Evolutionary conservation across 208 protist species (phyloP), one percentile per base, ranked within the genome.

Genomic region (Leishmania guyanensis): DNA sequence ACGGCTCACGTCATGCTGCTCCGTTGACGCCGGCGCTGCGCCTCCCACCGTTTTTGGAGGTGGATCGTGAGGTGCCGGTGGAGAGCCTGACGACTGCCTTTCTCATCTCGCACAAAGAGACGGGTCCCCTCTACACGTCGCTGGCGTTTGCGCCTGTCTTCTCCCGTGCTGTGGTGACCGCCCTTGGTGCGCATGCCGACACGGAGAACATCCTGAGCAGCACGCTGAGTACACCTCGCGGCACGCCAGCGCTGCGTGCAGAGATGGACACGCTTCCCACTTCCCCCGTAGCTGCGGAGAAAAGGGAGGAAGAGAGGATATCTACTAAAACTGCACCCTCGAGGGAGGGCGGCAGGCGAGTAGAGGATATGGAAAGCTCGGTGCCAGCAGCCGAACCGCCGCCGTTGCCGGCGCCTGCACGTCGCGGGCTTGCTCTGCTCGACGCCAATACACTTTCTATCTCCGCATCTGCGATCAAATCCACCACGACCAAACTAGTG

Each of bases 81-180:
- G 92, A 95, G 78, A 87, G 80, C 60, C 64, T 83, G 50, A 90
- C 89, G 58, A 92, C 92, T 6, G 60, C 81, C 5, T 95, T 92
- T 64, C 84, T 94, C 64, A 92, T 95, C 53, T 90, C 90, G 0
- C 92, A 94, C 80, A 53, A 62, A 39, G 89, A 94, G 79, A 94
- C 87, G 29, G 92, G 90, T 6, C 88, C 90, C 46, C 88, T 94
- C 22, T 95, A 95, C 84, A 93, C 90, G 29, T 91, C 90, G n/a
- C 86, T 95, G 6, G 90, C 88, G 74, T 94, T 94, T 46, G 92
- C 92, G 5, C 92, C 92, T 20, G 90, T 92, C 10, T 94, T 95
- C 73, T 87, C 84, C 58, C 89, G 82, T n/a, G 72, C 82, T 0
- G 78, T 82, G 51, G 82, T 89, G 26, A 73, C 70, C 22, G 82